phyloP scores from a whole-genome alignment of 2,329 filamentous ascomycete genomes.

The Ascochyta viciae-villosae region DNA sequence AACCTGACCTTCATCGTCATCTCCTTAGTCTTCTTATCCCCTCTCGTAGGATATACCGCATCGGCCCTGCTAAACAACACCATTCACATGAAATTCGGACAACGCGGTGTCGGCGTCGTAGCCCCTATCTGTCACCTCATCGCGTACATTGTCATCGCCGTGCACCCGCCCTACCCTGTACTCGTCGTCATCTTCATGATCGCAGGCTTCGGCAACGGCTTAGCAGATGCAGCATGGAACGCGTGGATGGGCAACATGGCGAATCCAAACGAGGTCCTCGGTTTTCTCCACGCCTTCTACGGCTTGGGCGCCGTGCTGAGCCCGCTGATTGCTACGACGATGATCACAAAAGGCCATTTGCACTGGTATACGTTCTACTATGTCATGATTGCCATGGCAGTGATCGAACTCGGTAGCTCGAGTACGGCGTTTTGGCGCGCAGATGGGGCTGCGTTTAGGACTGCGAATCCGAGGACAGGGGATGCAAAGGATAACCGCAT shows the following conservation, averaged over 20 bases:
- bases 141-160: conserved; percentile 68
- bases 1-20: conserved; percentile 67
- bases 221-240: conserved; percentile 65
- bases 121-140: conserved; percentile 68
- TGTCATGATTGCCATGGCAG: conserved; percentile 69
- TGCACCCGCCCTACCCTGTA: conserved; percentile 74
- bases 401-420: conserved; percentile 62
- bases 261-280: conserved; percentile 75
- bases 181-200: conserved; percentile 70
- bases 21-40: conserved; percentile 71
- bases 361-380: conserved; percentile 81
- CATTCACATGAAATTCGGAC: conserved; percentile 70
- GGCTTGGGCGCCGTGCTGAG: conserved; percentile 73
- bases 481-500: conserved; percentile 57
- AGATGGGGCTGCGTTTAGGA: conserved; percentile 65
- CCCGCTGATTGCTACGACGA: conserved; percentile 74
- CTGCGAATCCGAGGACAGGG: conserved; percentile 54
- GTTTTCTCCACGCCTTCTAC: conserved; percentile 75
- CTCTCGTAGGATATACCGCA: conserved; percentile 69
- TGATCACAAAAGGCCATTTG: conserved; percentile 69
- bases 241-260: conserved; percentile 75
- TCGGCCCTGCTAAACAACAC: conserved; percentile 70
- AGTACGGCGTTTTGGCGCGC: conserved; percentile 68
- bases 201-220: conserved; percentile 74
- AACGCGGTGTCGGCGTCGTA: conserved; percentile 73